Percentiles rank a stretch among this genome's conserved stretches.
Evolutionary conservation across 441 rosid genomes (phyloP).

Genomic region (Arabidopsis lyrata): DNA sequence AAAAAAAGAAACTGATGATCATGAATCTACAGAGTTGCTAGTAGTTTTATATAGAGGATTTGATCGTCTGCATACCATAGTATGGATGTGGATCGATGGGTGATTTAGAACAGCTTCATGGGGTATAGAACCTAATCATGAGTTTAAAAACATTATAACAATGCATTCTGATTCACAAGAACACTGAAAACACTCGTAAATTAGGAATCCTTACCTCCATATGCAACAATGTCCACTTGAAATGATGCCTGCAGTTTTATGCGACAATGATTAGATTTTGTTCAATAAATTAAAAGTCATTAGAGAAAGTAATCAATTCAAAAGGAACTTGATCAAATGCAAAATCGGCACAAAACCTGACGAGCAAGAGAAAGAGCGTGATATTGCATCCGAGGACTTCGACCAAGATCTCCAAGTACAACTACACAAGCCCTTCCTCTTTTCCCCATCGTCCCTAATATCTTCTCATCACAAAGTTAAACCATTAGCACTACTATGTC

Average conservation of each 20-base stretch:
- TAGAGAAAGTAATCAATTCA: too few species aligned
- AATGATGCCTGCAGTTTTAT: slow-evolving; percentile 66
- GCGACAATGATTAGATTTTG: too few species aligned
- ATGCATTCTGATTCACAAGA: slow-evolving; percentile 15
- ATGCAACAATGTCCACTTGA: slow-evolving; percentile 86
- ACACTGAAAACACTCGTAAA: neutral
- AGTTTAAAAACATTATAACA: slow-evolving; percentile 24
- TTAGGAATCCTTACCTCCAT: slow-evolving; percentile 68
- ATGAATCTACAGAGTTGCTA: neutral
- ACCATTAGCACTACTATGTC: slow-evolving; percentile 11
- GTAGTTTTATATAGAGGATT: neutral
- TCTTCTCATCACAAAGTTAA: slow-evolving; percentile 16
- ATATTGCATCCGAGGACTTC: slow-evolving; percentile 98
- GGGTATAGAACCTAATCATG: slow-evolving; percentile 81
- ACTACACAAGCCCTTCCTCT: slow-evolving; percentile 92
- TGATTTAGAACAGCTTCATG: slow-evolving; percentile 73
- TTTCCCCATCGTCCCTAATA: slow-evolving; percentile 48
- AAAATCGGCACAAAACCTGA: too few species aligned
- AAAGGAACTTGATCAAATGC: neutral
- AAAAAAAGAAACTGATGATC: slow-evolving; percentile 8
- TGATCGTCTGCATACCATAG: slow-evolving; percentile 63
- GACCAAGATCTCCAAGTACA: slow-evolving; percentile 95
- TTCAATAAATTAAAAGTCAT: too few species aligned
- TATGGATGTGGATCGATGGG: slow-evolving; percentile 78
- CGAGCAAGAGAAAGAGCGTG: slow-evolving; percentile 86